Evolutionary conservation across 805 yeast species (phyloP).

Genomic region (Candida endomychidarum): DNA sequence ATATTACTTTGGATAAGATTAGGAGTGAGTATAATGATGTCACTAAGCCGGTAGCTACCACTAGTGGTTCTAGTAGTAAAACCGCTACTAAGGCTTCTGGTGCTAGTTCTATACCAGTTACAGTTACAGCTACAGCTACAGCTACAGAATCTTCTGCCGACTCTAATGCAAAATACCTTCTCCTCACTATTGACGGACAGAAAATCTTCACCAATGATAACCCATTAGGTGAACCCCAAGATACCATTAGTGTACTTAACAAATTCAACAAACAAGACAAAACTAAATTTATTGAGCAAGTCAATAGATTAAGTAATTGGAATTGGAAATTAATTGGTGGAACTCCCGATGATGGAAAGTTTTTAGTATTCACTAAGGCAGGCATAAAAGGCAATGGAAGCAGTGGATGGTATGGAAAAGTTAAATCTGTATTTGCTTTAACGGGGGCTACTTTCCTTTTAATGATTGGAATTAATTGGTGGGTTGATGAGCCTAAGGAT

Average conservation of each 20-base stretch:
- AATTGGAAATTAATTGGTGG: slow-evolving; percentile 60
- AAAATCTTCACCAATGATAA: slow-evolving; percentile 30
- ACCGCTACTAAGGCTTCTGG: background rate
- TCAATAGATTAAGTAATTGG: slow-evolving; percentile 43
- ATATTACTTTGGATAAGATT: slow-evolving; percentile 20
- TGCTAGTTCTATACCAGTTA: background rate
- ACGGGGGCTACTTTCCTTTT: slow-evolving; percentile 25
- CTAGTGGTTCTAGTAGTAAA: no score
- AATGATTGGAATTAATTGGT: slow-evolving; percentile 23
- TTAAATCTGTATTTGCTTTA: slow-evolving; percentile 25
- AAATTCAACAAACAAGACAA: slow-evolving; percentile 36
- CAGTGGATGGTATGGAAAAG: slow-evolving; percentile 9
- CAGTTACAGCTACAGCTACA: background rate
- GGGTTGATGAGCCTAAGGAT: slow-evolving; percentile 15
- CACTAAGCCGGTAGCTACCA: slow-evolving; percentile 43
- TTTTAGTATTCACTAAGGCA: slow-evolving; percentile 16
- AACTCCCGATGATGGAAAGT: slow-evolving; percentile 9
- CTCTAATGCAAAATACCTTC: slow-evolving; percentile 24
- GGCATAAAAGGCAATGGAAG: slow-evolving; percentile 4
- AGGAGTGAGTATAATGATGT: slow-evolving; percentile 37
- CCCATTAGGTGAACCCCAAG: slow-evolving; percentile 38
- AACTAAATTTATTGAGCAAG: slow-evolving; percentile 29
- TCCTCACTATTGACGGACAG: slow-evolving; percentile 37
- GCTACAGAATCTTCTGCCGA: background rate
- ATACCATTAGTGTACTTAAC: slow-evolving; percentile 40